These are phyloP conservation scores for Zygoascus biomembranicola DNA, from an alignment of 805 yeast genomes.

Conservation along the genomic window DNA sequence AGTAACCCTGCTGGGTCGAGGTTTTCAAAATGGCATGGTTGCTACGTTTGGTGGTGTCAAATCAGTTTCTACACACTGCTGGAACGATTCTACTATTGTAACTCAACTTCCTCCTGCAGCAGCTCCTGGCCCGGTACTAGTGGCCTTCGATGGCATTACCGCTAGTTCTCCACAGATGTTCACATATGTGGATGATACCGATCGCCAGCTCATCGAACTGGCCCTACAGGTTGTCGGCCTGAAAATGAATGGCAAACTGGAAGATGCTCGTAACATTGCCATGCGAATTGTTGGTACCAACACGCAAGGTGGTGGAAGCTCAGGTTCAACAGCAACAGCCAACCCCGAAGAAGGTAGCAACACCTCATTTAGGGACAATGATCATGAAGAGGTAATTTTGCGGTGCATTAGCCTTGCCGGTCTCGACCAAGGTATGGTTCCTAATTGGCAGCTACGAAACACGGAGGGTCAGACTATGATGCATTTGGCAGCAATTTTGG, in stretches of 20 bases:
- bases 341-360: constrained; percentile 35
- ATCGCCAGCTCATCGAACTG: constrained; percentile 85
- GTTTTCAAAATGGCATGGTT: constrained; percentile 71
- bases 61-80: constrained; percentile 73
- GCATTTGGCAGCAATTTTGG: constrained; percentile 77
- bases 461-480: constrained; percentile 79
- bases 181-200: constrained; percentile 93
- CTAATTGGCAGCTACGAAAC: constrained; percentile 44
- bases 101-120: constrained; percentile 90
- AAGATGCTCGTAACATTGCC: constrained; percentile 91
- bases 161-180: constrained; percentile 47
- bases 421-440: constrained; percentile 50
- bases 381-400: constrained; percentile 38
- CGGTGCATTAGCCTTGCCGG: constrained; percentile 21
- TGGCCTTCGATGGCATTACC: constrained; percentile 59
- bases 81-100: constrained; percentile 93
- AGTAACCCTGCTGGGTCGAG: constrained; percentile 79
- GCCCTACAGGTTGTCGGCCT: constrained; percentile 95
- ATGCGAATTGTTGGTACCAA: constrained; percentile 72
- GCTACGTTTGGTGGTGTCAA: constrained; percentile 69
- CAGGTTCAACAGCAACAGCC: not conserved
- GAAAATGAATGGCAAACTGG: constrained; percentile 93
- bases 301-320: constrained; percentile 2
- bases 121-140: constrained; percentile 85
- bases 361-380: constrained; percentile 16